Evolutionary conservation across 2,329 filamentous ascomycete species (phyloP).

Genomic region (Colletotrichum ledebouriae): DNA sequence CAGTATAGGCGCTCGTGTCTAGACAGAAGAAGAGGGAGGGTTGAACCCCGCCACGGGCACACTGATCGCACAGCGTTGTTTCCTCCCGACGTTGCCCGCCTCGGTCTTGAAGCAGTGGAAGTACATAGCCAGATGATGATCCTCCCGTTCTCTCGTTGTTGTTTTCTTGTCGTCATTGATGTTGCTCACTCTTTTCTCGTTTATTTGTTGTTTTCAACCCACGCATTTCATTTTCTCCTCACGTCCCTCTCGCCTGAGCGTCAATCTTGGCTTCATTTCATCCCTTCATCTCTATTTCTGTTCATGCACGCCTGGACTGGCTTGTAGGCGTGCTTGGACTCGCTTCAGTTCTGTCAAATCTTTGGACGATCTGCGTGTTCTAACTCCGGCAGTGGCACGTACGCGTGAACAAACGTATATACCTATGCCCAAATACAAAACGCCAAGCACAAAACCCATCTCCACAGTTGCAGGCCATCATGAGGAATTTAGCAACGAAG

Average conservation of each 20-base stretch:
- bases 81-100: conserved; percentile 1
- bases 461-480: background rate
- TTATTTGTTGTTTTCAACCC: background rate
- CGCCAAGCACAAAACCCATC: background rate
- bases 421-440: background rate
- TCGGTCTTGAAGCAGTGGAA: background rate
- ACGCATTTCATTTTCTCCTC: background rate
- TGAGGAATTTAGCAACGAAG: conserved; percentile 7
- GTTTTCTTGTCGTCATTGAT: background rate
- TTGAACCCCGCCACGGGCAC: conserved; percentile 3
- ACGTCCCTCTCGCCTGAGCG: conserved; percentile 7
- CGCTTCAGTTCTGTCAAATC: conserved; percentile 22
- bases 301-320: conserved; percentile 24
- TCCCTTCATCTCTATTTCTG: conserved; percentile 20
- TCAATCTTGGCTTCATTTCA: background rate
- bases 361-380: conserved; percentile 12
- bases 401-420: background rate
- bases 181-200: too few relatives aligned
- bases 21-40: background rate
- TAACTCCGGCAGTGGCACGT: conserved; percentile 16
- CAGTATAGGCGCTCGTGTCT: background rate
- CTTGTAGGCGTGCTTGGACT: conserved; percentile 5
- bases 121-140: conserved; percentile 20
- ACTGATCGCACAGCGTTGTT: conserved; percentile 17
- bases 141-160: background rate